These are phyloP conservation scores for Boletus pseudo-olivaceus DNA, from an alignment of 768 basidiomycete genomes.

Conservation along the genomic window DNA sequence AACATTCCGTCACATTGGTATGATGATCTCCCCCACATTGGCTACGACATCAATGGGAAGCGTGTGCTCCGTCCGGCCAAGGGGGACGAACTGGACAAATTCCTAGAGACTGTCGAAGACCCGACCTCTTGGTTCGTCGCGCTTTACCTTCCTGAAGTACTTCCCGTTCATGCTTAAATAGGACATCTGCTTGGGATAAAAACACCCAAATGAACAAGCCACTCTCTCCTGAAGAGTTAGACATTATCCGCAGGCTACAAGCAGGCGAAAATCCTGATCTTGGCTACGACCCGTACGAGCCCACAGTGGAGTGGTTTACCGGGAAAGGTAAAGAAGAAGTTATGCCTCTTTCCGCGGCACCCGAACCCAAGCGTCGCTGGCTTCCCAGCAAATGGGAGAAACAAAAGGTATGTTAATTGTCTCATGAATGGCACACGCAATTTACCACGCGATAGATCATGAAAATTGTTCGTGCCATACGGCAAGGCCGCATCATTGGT, in stretches of 20 bases:
- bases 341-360: conserved; percentile 88
- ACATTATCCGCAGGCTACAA: conserved; percentile 91
- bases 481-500: conserved; percentile 90
- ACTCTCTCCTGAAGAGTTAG: conserved; percentile 85
- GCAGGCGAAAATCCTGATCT: conserved; percentile 89
- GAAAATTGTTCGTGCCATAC: conserved; percentile 99
- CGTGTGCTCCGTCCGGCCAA: conserved; percentile 89
- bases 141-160: neutral
- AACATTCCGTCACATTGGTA: conserved; percentile 98
- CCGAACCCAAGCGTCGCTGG: conserved; percentile 96
- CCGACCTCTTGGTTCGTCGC: conserved; percentile 74
- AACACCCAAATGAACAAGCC: conserved; percentile 81
- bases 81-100: conserved; percentile 97
- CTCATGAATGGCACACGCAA: neutral
- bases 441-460: conserved; percentile 63
- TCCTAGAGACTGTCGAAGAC: conserved; percentile 90
- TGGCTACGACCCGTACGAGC: conserved; percentile 87
- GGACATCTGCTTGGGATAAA: conserved; percentile 93
- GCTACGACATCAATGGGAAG: conserved; percentile 94
- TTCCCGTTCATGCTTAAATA: conserved; percentile 26
- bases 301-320: conserved; percentile 95
- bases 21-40: conserved; percentile 98
- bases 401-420: conserved; percentile 67
- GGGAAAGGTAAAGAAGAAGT: conserved; percentile 91
- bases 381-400: conserved; percentile 99